Evolutionary conservation across 177 flowering plant genomes (phyloP).

Genomic region (Tripterygium wilfordii): DNA sequence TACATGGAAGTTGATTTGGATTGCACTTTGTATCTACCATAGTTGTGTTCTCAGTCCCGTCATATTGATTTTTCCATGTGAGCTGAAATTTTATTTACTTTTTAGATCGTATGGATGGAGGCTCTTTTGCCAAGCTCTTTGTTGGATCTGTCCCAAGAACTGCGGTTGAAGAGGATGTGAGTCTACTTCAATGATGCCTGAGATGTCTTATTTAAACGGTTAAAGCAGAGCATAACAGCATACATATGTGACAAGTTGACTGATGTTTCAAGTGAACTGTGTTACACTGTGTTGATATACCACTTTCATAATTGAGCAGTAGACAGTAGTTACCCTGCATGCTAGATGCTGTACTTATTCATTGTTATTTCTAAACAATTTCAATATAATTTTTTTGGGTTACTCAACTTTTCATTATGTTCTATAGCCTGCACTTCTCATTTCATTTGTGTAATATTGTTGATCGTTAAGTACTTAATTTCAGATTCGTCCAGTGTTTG

Average conservation of each 20-base stretch:
- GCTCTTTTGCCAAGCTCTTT: conserved; percentile 78
- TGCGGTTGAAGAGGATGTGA: conserved; percentile 84
- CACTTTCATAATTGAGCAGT: too few relatives aligned
- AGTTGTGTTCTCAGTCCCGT: too few relatives aligned
- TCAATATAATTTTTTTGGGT: too few relatives aligned
- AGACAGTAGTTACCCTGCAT: too few relatives aligned
- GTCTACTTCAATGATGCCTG: conserved; percentile 11
- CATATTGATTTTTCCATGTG: not conserved
- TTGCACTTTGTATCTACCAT: too few relatives aligned
- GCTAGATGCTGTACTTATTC: too few relatives aligned
- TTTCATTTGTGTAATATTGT: not conserved
- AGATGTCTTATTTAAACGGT: not conserved
- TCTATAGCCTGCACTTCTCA: not conserved
- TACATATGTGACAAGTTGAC: too few relatives aligned
- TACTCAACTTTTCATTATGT: not conserved
- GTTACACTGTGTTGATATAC: too few relatives aligned
- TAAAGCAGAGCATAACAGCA: not conserved
- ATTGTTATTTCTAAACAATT: too few relatives aligned
- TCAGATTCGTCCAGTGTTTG: conserved; percentile 91
- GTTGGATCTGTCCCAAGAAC: conserved; percentile 96
- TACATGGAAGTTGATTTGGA: too few relatives aligned
- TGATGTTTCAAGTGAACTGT: too few relatives aligned
- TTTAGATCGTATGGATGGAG: conserved; percentile 53
- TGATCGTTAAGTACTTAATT: conserved; percentile 14
- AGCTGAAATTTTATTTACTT: not conserved